Base-by-base conservation (phyloP, 345 rosid genomes). In the Gossypium raimondii region DNA sequence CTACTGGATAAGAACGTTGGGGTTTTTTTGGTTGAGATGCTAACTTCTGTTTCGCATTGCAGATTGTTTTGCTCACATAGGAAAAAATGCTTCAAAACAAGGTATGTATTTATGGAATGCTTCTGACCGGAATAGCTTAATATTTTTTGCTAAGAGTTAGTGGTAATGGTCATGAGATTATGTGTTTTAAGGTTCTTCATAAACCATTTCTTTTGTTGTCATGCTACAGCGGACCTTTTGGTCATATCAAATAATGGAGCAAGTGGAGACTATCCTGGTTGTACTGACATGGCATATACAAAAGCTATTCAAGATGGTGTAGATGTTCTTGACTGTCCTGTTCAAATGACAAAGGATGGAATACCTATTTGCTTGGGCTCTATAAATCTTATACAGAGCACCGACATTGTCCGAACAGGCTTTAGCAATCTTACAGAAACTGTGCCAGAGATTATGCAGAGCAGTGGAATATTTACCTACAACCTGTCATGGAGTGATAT, bases 181-280 rank as follows among this genome's bases (percentile, higher is more conserved):
- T 17, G 45, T 38, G 44, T 71, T 72, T 50, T 72, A n/a, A 45
- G 51, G 45, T 52, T 63, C 56, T 58, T 53, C 12, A 11, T 67
- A 7, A 75, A 66, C 38, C 48, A 13, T 57, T 81, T 20, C 7
- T 64, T 64, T 56, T 6, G 41, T 64, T 64, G 62, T 11, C 75
- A 70, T 83, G 73, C 52, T 74, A 20, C 83, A 93, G 99, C 47
- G 27, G 51, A 78, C 10, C 70, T 86, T 53, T 77, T 77, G 75
- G 84, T 95, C 71, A 88, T 95, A 80, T 87, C 98, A 18, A 84
- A 81, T 73, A 78, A 87, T 84, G 97, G 98, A 70, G 98, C 99
- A 57, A 95, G 99, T 72, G 99, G 97, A 65, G 96, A 95, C 82
- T 90, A 75, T 80, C 96, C 99, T 51, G 88, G 92, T 57, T 89